Conservation (phyloP, 805 yeast species). For the Candida nitratophila region DNA sequence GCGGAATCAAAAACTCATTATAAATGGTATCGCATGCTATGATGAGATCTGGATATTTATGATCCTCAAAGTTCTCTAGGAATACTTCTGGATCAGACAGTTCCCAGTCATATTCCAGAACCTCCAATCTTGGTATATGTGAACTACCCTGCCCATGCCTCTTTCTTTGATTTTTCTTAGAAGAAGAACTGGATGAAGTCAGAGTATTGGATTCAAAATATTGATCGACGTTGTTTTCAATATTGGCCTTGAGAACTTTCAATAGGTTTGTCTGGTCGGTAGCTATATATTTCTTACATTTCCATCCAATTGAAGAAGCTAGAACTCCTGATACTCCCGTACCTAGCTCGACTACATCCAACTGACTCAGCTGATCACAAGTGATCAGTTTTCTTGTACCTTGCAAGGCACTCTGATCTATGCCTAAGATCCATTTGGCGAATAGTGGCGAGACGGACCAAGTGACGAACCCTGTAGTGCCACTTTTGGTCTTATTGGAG, state of each 20-base stretch:
- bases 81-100: constrained; percentile 24
- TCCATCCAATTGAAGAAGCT: constrained; percentile 32
- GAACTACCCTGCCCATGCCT: background rate
- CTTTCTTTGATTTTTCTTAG: background rate
- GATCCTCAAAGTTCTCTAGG: constrained; percentile 4
- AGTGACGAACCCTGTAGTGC: constrained; percentile 58
- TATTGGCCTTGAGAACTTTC: constrained; percentile 41
- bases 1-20: constrained; percentile 50
- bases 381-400: constrained; percentile 20
- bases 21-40: constrained; percentile 63
- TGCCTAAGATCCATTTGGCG: constrained; percentile 45
- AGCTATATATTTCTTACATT: constrained; percentile 35
- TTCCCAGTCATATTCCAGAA: constrained; percentile 60
- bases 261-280: constrained; percentile 53
- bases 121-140: constrained; percentile 28
- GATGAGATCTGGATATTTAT: constrained; percentile 35
- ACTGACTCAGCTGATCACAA: constrained; percentile 7
- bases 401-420: background rate
- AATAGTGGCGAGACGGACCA: constrained; percentile 49
- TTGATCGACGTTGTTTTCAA: constrained; percentile 29
- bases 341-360: constrained; percentile 49
- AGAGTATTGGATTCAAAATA: constrained; percentile 18
- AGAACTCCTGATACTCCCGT: constrained; percentile 53
- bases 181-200: background rate
- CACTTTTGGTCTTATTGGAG: constrained; percentile 23